phyloP scores from a whole-genome alignment of 768 basidiomycete species.

The Austroboletus eburneus region DNA sequence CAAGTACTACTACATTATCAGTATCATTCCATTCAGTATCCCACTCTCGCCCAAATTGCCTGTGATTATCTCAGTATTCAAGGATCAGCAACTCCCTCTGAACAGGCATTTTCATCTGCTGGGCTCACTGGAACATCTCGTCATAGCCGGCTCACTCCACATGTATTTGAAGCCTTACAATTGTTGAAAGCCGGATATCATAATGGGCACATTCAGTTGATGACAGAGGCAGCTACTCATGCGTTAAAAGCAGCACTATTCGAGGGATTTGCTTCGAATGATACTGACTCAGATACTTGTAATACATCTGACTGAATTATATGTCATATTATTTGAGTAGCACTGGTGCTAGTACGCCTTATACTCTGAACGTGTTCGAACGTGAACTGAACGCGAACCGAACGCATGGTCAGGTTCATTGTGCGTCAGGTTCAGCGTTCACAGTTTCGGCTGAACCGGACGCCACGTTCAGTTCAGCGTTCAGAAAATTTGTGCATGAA shows the following conservation, averaged over 20 bases:
- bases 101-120: conserved; percentile 26
- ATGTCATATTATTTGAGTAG: no score
- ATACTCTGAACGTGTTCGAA: not conserved
- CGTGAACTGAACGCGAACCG: not conserved
- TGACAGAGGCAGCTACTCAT: not conserved
- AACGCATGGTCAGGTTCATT: not conserved
- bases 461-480: not conserved
- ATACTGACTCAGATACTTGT: no score
- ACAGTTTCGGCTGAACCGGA: not conserved
- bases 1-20: no score
- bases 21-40: not conserved
- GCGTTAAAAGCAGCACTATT: no score
- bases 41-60: not conserved
- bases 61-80: conserved; percentile 15
- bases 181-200: not conserved
- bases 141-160: not conserved
- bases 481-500: not conserved
- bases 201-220: not conserved
- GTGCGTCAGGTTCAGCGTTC: not conserved
- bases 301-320: no score
- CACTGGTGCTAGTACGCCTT: no score
- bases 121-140: conserved; percentile 20
- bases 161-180: not conserved
- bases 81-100: conserved; percentile 23
- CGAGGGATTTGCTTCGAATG: no score